Percentiles rank a stretch among this genome's conserved stretches.
phyloP scores from a whole-genome alignment of 371 early-diverging fungal genomes.

The Lichtheimia ramosa region DNA sequence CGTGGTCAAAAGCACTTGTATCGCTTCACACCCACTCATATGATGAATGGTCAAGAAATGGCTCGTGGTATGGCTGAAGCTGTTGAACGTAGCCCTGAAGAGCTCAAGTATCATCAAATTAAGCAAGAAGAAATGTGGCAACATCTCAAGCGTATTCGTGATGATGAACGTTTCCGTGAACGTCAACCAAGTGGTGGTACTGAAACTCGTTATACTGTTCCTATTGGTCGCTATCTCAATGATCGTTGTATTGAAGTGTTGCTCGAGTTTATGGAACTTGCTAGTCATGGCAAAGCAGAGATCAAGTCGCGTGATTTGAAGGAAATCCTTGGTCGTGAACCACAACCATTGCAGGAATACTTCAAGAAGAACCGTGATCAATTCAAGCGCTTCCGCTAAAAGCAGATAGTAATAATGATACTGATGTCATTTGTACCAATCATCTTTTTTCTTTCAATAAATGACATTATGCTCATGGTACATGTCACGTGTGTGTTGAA shows the following conservation, averaged over 20 bases:
- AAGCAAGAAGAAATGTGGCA: slow-evolving; percentile 18
- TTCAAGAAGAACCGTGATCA: slow-evolving; percentile 38
- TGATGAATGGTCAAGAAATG: slow-evolving; percentile 18
- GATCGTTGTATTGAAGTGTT: slow-evolving; percentile 22
- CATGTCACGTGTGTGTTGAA: too few relatives aligned
- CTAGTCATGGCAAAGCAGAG: slow-evolving; percentile 24
- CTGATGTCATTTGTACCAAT: too few relatives aligned
- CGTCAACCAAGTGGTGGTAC: neutral
- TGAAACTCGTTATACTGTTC: slow-evolving; percentile 23
- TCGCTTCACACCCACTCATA: slow-evolving; percentile 23
- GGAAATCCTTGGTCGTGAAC: slow-evolving; percentile 27
- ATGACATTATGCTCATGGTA: too few relatives aligned
- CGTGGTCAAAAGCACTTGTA: slow-evolving; percentile 19
- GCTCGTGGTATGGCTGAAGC: slow-evolving; percentile 29
- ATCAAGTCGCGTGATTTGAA: slow-evolving; percentile 25
- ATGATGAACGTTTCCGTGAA: slow-evolving; percentile 32
- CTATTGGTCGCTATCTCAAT: slow-evolving; percentile 34
- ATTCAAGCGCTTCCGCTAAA: slow-evolving; percentile 29
- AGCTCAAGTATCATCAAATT: slow-evolving; percentile 20
- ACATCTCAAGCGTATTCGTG: slow-evolving; percentile 25
- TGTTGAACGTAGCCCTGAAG: slow-evolving; percentile 12
- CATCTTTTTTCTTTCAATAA: too few relatives aligned
- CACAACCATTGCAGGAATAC: slow-evolving; percentile 28
- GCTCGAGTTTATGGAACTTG: slow-evolving; percentile 31
- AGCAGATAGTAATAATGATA: too few relatives aligned